Evolutionary conservation across 306 rosid species (phyloP).

Genomic region (Vigna unguiculata): DNA sequence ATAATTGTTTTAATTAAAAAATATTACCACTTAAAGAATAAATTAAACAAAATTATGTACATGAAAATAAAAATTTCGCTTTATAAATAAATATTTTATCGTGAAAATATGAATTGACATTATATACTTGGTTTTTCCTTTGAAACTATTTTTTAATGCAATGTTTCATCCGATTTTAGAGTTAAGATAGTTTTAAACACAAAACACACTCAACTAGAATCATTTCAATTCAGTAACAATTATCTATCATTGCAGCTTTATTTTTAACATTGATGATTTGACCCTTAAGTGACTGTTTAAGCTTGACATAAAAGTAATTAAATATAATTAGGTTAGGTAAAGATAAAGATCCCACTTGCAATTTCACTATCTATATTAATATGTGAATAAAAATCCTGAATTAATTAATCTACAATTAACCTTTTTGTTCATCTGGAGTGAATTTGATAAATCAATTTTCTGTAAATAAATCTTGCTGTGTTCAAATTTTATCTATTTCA

Average conservation of each 20-base stretch:
- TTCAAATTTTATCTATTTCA: neutral
- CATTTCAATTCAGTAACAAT: neutral
- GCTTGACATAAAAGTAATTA: neutral
- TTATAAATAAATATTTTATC: too few species aligned
- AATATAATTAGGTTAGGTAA: neutral
- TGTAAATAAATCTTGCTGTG: neutral
- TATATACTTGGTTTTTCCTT: too few species aligned
- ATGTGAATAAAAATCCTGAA: neutral
- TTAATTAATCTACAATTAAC: neutral
- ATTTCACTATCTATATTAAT: neutral
- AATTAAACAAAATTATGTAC: too few species aligned
- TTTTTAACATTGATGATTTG: neutral
- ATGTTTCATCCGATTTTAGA: neutral
- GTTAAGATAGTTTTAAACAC: conserved; percentile 14
- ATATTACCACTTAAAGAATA: too few species aligned
- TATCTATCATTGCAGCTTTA: neutral
- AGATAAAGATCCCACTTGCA: neutral
- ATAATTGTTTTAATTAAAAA: too few species aligned
- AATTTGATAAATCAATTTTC: neutral
- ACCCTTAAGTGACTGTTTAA: neutral
- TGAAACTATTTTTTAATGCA: neutral
- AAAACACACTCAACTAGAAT: neutral
- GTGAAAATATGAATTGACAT: too few species aligned
- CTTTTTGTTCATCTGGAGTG: neutral
- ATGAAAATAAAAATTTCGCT: too few species aligned